Base-by-base conservation (phyloP, 306 rosid genomes). In the Dicorynia guianensis region DNA sequence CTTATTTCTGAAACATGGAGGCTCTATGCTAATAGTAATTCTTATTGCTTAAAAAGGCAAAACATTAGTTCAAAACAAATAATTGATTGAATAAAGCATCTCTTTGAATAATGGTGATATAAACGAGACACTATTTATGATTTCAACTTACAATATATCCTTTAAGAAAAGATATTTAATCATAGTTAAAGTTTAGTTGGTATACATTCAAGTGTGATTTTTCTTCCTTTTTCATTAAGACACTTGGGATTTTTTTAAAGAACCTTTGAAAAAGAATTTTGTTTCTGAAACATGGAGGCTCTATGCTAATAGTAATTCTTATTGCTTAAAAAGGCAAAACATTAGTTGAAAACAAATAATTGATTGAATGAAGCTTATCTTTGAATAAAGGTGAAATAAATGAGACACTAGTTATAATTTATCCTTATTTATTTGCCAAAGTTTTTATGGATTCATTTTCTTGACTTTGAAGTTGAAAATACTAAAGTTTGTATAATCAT, bases 391-490 rank as follows among this genome's bases (percentile, higher is more conserved):
- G 54, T 63, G 57, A 20, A 49, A 64, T 13, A 55, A 63, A 49
- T 36, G 20, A 34, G 42, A 6, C 25, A 36, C 68, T 64, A 30
- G 61, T 25, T 72, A 44, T 20, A 63, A 57, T 56, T 63, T 79
- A 3, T 39, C 47, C 35, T 1, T n/a, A 20, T 60, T 50, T 53
- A 14, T 17, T 56, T 66, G 18, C n/a, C 25, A 25, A 25, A 56
- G 20, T n/a, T 65, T 72, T 46, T 72, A 11, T 79, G 61, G 34
- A 47, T 57, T 58, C 15, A 4, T 72, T 36, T 17, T 20, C 75
- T 38, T 73, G 20, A 73, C 20, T 49, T 11, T 59, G 30, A 39
- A 65, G 42, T 72, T 67, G 35, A 50, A 50, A 66, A 15, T 67
- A 7, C 30, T 19, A 12, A 25, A 49, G 39, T 39, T 17, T 50